Percentiles rank a stretch among this genome's conserved stretches.
Evolutionary conservation across 1,284 basidiomycete genomes (phyloP).

Genomic region (Heterobasidion parviporum): DNA sequence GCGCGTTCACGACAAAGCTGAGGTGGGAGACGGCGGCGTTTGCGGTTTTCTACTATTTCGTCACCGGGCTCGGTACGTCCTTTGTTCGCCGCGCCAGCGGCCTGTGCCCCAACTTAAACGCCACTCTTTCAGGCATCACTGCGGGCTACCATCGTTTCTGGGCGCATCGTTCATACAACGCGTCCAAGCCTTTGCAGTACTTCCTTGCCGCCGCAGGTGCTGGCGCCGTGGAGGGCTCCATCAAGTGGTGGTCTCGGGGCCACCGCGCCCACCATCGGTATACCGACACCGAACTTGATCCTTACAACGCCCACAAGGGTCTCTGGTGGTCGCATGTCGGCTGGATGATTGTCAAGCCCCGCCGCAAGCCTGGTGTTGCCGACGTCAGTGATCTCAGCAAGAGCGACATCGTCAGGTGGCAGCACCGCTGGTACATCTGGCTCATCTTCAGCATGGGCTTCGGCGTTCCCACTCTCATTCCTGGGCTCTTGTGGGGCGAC

Average conservation of each 20-base stretch:
- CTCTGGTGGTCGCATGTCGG: conserved; percentile 78
- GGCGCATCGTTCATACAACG: conserved; percentile 90
- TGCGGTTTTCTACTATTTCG: conserved; percentile 45
- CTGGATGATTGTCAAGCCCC: conserved; percentile 91
- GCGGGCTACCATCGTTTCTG: conserved; percentile 88
- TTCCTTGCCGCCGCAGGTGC: conserved; percentile 72
- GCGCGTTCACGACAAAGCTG: conserved; percentile 33
- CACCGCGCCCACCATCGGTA: conserved; percentile 93
- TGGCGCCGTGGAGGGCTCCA: conserved; percentile 85
- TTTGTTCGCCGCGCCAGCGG: not conserved
- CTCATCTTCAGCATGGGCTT: conserved; percentile 72
- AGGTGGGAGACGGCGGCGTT: conserved; percentile 36
- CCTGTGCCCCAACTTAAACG: not conserved
- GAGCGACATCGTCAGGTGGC: conserved; percentile 78
- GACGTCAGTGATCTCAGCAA: conserved; percentile 81
- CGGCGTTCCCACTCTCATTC: conserved; percentile 67
- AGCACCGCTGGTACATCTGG: conserved; percentile 74
- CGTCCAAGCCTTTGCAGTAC: conserved; percentile 74
- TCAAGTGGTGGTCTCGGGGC: conserved; percentile 93
- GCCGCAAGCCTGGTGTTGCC: conserved; percentile 80
- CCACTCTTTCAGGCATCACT: conserved; percentile 16
- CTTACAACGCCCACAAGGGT: conserved; percentile 86
- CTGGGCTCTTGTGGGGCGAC: conserved; percentile 81
- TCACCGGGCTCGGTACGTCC: conserved; percentile 41
- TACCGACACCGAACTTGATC: conserved; percentile 93